phyloP scores from a whole-genome alignment of 2,329 filamentous ascomycete genomes.

The Fonsecaea erecta region DNA sequence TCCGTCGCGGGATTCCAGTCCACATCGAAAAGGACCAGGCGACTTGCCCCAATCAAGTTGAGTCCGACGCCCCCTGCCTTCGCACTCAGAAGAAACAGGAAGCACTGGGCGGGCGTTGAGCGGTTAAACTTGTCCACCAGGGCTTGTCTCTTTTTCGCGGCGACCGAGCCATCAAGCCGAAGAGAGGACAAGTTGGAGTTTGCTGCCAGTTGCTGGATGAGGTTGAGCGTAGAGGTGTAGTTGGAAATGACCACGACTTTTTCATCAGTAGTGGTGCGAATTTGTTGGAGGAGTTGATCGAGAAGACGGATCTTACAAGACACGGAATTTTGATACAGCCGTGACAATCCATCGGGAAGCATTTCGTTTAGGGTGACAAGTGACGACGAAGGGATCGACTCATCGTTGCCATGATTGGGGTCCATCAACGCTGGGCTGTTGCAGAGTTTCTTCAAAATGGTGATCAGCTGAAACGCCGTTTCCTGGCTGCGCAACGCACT shows the following conservation, averaged over 20 bases:
- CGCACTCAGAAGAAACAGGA: slow-evolving; percentile 73
- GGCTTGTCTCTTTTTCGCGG: slow-evolving; percentile 66
- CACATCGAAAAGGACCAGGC: slow-evolving; percentile 72
- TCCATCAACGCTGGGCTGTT: slow-evolving; percentile 70
- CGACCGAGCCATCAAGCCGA: slow-evolving; percentile 72
- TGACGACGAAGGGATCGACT: slow-evolving; percentile 53
- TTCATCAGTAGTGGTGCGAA: slow-evolving; percentile 66
- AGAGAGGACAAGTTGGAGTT: slow-evolving; percentile 66
- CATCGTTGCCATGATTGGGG: slow-evolving; percentile 54
- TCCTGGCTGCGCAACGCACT: slow-evolving; percentile 64
- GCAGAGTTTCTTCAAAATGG: slow-evolving; percentile 73
- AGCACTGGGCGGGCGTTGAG: slow-evolving; percentile 58
- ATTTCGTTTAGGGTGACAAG: slow-evolving; percentile 56
- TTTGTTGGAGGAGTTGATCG: slow-evolving; percentile 66
- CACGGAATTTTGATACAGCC: slow-evolving; percentile 58
- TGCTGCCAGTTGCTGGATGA: slow-evolving; percentile 65
- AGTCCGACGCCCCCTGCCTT: slow-evolving; percentile 73
- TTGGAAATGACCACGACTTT: slow-evolving; percentile 78
- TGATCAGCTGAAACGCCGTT: slow-evolving; percentile 70
- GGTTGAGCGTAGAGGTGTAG: slow-evolving; percentile 72
- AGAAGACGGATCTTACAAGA: slow-evolving; percentile 71
- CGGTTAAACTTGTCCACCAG: slow-evolving; percentile 74
- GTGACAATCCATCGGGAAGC: slow-evolving; percentile 61
- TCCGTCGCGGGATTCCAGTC: slow-evolving; percentile 79
- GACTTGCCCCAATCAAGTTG: slow-evolving; percentile 72